phyloP scores from a whole-genome alignment of 2,329 filamentous ascomycete genomes.

The Hymenoscyphus albidus region DNA sequence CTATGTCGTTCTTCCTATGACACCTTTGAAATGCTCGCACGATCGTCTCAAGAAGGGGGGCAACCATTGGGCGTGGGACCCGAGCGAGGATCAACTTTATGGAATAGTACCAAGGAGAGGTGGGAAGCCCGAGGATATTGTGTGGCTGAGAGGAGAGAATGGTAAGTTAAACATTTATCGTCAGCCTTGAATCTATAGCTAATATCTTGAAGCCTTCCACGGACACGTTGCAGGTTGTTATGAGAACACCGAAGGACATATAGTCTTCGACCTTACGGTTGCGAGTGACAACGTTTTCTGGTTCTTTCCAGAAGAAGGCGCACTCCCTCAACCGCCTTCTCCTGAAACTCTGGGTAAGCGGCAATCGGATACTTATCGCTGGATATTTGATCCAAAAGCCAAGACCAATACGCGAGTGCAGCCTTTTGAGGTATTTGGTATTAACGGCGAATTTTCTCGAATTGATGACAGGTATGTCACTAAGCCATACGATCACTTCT shows the following conservation, averaged over 20 bases:
- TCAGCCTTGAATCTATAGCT: background rate
- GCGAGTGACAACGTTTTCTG: constrained; percentile 26
- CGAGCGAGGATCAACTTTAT: constrained; percentile 52
- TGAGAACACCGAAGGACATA: constrained; percentile 44
- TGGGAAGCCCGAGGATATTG: constrained; percentile 49
- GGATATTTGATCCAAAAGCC: constrained; percentile 32
- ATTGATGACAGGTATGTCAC: constrained; percentile 25
- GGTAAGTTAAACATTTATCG: constrained; percentile 36
- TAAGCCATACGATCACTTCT: constrained; percentile 26
- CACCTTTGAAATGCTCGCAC: constrained; percentile 44
- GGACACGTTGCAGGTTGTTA: constrained; percentile 47
- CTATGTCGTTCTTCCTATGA: constrained; percentile 46
- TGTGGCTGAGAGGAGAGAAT: constrained; percentile 49
- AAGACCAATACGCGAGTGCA: constrained; percentile 23
- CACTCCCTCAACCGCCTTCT: constrained; percentile 2
- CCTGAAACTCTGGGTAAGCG: constrained; percentile 25
- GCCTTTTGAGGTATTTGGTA: constrained; percentile 17
- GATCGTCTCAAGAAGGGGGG: constrained; percentile 44
- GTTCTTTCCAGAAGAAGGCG: constrained; percentile 23
- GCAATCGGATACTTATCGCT: constrained; percentile 29
- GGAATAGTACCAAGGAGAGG: constrained; percentile 49
- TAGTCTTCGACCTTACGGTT: constrained; percentile 31
- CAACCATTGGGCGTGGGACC: constrained; percentile 51
- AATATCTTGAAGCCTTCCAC: constrained; percentile 19
- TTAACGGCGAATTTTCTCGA: constrained; percentile 26